phyloP scores from a whole-genome alignment of 179 eudicot genomes.

The Heliamphora pulchella region DNA sequence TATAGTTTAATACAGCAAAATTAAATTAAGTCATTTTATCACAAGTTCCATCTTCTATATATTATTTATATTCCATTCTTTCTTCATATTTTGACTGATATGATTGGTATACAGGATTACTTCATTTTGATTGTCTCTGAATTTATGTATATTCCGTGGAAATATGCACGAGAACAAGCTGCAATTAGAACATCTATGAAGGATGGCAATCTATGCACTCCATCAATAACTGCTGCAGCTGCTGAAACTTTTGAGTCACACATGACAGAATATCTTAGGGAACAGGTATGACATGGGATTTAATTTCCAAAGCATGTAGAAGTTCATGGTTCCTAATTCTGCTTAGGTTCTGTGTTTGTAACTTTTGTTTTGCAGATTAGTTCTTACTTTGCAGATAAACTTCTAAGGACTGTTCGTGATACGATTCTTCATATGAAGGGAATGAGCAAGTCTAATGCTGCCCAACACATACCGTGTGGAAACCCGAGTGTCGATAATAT shows the following conservation, averaged over 20 bases:
- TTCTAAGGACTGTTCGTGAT: conserved; percentile 65
- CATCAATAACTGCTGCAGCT: conserved; percentile 78
- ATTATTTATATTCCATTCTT: background rate
- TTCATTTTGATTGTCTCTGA: conserved; percentile 78
- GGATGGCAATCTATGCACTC: conserved; percentile 67
- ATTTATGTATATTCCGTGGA: conserved; percentile 86
- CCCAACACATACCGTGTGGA: conserved; percentile 26
- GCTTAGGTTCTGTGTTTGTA: background rate
- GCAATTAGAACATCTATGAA: conserved; percentile 38
- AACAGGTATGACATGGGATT: conserved; percentile 45
- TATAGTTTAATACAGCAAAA: background rate
- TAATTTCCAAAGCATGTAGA: conserved; percentile 7
- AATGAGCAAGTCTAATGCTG: conserved; percentile 34
- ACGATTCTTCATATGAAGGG: conserved; percentile 50
- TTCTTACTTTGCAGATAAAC: conserved; percentile 66
- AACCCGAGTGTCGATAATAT: conserved; percentile 24
- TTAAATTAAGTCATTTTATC: conserved; percentile 7
- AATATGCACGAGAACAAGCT: conserved; percentile 55
- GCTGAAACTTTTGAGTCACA: conserved; percentile 70
- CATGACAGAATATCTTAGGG: conserved; percentile 58
- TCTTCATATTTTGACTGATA: background rate
- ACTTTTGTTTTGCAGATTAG: conserved; percentile 52
- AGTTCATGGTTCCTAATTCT: background rate
- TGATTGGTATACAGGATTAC: conserved; percentile 50
- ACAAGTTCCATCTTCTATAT: background rate